Conservation (phyloP, 1,284 basidiomycete species). For the Tylopilus orsonianus region DNA sequence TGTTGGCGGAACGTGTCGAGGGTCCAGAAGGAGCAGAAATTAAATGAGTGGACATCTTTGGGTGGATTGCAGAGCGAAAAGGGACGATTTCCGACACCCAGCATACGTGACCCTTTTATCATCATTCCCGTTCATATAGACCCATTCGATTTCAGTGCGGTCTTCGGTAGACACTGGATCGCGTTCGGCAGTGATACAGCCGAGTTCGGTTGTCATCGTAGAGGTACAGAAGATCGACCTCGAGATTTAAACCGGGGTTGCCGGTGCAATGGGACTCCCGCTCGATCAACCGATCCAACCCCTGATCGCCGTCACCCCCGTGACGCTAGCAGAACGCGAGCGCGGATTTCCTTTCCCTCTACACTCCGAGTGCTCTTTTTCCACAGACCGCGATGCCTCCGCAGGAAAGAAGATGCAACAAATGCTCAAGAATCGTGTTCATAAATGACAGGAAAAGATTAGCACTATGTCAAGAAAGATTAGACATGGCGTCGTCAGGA, state of each 20-base stretch:
- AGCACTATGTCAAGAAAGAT: slow-evolving; percentile 76
- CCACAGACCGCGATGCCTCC: slow-evolving; percentile 43
- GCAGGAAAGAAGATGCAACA: slow-evolving; percentile 70
- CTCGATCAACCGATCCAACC: slow-evolving; percentile 13
- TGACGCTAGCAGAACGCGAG: slow-evolving; percentile 42
- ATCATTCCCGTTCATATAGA: neutral
- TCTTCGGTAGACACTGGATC: slow-evolving; percentile 33
- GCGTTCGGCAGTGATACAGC: slow-evolving; percentile 28
- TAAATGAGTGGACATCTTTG: slow-evolving; percentile 87
- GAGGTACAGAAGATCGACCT: slow-evolving; percentile 13
- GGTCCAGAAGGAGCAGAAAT: slow-evolving; percentile 84
- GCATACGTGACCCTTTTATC: slow-evolving; percentile 19
- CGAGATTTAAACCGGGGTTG: slow-evolving; percentile 14
- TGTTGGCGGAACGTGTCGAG: slow-evolving; percentile 80
- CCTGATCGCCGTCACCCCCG: slow-evolving; percentile 49
- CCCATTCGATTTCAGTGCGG: slow-evolving; percentile 20
- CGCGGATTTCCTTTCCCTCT: slow-evolving; percentile 19
- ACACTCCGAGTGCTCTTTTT: slow-evolving; percentile 26
- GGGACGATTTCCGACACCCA: slow-evolving; percentile 34
- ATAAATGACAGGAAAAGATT: slow-evolving; percentile 69
- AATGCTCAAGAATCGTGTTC: slow-evolving; percentile 69
- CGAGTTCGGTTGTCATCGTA: slow-evolving; percentile 18
- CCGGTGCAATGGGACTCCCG: slow-evolving; percentile 3
- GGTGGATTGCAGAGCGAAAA: slow-evolving; percentile 73
- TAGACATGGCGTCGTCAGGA: slow-evolving; percentile 62